Conservation (phyloP, 129 eudicot species). For the Pittosporum tobira region DNA sequence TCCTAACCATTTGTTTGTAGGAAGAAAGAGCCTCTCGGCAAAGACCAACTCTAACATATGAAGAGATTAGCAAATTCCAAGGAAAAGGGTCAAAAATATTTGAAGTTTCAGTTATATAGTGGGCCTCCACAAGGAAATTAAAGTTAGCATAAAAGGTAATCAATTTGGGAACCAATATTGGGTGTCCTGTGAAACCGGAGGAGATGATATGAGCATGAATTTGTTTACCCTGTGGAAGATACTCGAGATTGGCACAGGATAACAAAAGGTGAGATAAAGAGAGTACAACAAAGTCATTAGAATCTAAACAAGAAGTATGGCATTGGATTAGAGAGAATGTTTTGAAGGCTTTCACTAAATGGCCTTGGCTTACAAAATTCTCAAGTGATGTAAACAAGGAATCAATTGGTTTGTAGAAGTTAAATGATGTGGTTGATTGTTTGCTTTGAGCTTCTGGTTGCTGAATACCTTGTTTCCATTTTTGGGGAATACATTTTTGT, state of each 20-base stretch:
- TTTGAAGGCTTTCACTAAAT: not conserved
- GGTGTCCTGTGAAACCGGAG: conserved; percentile 31
- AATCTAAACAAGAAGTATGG: not conserved
- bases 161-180: conserved; percentile 35
- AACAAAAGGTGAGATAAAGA: conserved; percentile 34
- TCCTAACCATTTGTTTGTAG: conserved; percentile 31
- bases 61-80: conserved; percentile 50
- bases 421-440: conserved; percentile 8
- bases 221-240: conserved; percentile 40
- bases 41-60: conserved; percentile 37
- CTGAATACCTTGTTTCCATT: conserved; percentile 23
- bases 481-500: conserved; percentile 25
- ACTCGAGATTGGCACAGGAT: conserved; percentile 30
- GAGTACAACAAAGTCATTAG: conserved; percentile 20
- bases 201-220: conserved; percentile 31
- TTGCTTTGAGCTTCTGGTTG: conserved; percentile 11
- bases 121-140: conserved; percentile 33
- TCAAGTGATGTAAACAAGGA: not conserved
- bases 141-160: conserved; percentile 36
- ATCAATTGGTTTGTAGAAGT: not conserved
- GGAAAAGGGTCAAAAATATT: conserved; percentile 36
- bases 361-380: no score
- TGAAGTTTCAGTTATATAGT: conserved; percentile 22
- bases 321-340: not conserved
- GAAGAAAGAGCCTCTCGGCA: conserved; percentile 33